A percentile compares a stretch with the other conserved stretches of the same genome.
These are phyloP conservation scores for Plasmodium gonderi DNA, from an alignment of 169 alveolate genomes.

Conservation along the genomic window DNA sequence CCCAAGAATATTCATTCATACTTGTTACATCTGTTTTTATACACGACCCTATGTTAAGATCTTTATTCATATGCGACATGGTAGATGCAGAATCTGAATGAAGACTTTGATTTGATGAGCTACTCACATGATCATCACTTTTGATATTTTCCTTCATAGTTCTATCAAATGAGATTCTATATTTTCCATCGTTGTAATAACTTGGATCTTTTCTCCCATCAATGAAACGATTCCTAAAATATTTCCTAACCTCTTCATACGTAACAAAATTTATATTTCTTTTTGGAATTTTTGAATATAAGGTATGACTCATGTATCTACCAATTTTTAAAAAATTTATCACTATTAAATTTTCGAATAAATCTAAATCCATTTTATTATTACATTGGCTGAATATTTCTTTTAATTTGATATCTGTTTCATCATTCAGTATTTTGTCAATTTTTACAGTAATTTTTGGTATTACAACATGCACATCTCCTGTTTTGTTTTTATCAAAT, in stretches of 20 bases:
- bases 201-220: slow-evolving; percentile 74
- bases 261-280: slow-evolving; percentile 25
- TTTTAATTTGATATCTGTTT: slow-evolving; percentile 30
- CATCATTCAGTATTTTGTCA: slow-evolving; percentile 19
- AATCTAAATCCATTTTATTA: slow-evolving; percentile 58
- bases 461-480: slow-evolving; percentile 5
- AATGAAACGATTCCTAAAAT: slow-evolving; percentile 47
- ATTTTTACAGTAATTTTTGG: slow-evolving; percentile 40
- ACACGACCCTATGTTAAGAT: too few species aligned
- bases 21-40: background rate
- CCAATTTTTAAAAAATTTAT: slow-evolving; percentile 68
- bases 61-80: background rate
- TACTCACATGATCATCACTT: background rate
- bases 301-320: slow-evolving; percentile 74
- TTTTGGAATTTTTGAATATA: slow-evolving; percentile 31
- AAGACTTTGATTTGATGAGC: background rate
- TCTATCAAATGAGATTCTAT: slow-evolving; percentile 10
- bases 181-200: slow-evolving; percentile 46
- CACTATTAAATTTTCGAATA: slow-evolving; percentile 36
- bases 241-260: slow-evolving; percentile 26
- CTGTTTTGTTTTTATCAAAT: background rate
- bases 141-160: background rate
- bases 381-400: slow-evolving; percentile 34
- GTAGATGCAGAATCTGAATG: background rate
- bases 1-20: background rate